Percentiles rank a stretch among this genome's conserved stretches.
Conservation (phyloP, 163 green algal species). For the Scenedesmus sp. region DNA sequence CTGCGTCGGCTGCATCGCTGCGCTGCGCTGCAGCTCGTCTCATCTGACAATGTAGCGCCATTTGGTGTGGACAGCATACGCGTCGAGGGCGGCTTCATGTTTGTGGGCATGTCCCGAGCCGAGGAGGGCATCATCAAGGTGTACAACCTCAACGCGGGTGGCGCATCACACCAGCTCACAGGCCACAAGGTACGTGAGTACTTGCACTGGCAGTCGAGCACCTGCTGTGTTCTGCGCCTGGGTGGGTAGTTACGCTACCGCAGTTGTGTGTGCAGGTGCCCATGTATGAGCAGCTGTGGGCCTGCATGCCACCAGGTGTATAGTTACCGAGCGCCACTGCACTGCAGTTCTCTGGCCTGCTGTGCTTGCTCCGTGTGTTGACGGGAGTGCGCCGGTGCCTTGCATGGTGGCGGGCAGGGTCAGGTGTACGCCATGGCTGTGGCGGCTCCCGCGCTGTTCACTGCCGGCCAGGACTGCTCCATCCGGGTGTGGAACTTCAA, state of each 20-base stretch:
- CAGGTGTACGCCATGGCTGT: conserved; percentile 51
- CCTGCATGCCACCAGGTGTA: too few species aligned
- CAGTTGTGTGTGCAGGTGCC: too few species aligned
- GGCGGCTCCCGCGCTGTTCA: conserved; percentile 69
- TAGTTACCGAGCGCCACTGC: too few species aligned
- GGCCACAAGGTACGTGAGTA: conserved; percentile 42
- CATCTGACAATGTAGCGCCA: conserved; percentile 21
- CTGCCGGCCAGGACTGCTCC: conserved; percentile 73
- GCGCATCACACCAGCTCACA: conserved; percentile 34
- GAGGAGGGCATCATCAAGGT: conserved; percentile 54
- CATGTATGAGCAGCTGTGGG: too few species aligned
- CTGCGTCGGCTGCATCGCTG: too few species aligned
- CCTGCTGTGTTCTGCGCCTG: too few species aligned
- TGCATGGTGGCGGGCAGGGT: conserved; percentile 6
- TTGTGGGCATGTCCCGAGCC: conserved; percentile 43
- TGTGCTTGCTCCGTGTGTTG: not conserved
- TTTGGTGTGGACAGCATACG: conserved; percentile 54
- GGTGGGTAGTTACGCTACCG: too few species aligned
- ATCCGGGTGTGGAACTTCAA: conserved; percentile 79
- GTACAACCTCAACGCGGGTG: conserved; percentile 43
- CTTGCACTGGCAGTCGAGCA: not conserved
- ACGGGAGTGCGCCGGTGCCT: not conserved
- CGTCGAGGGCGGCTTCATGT: conserved; percentile 51
- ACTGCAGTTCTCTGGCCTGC: not conserved
- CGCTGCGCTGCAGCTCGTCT: conserved; percentile 36